These are phyloP conservation scores for Cercospora zeae-maydis DNA, from an alignment of 2,329 filamentous ascomycete genomes.

Conservation along the genomic window DNA sequence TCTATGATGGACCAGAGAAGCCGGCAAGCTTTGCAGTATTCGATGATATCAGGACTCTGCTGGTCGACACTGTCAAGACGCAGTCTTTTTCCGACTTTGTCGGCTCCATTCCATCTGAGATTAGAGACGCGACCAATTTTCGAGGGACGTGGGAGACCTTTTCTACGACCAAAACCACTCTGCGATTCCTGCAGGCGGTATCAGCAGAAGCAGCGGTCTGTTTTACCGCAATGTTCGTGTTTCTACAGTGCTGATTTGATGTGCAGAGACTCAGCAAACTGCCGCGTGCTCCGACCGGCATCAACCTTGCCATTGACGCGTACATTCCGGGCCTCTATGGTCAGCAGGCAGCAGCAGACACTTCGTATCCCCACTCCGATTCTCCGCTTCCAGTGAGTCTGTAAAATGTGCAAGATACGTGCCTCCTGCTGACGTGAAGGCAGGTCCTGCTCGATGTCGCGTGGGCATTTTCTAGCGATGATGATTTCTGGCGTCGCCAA, in stretches of 20 bases:
- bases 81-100: constrained; percentile 7
- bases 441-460: constrained; percentile 8
- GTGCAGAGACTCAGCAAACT: not conserved
- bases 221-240: not conserved
- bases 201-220: not conserved
- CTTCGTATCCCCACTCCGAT: not conserved
- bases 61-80: constrained; percentile 2
- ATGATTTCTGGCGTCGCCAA: constrained; percentile 3
- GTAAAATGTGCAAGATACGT: not conserved
- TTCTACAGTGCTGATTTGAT: not conserved
- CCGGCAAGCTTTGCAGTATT: constrained; percentile 5
- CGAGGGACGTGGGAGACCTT: constrained; percentile 6
- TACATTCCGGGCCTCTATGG: constrained; percentile 6
- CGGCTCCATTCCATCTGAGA: not conserved
- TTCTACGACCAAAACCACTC: not conserved
- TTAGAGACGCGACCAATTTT: not conserved
- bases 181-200: not conserved
- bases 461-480: not conserved
- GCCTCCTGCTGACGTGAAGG: not conserved
- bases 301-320: constrained; percentile 2
- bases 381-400: constrained; percentile 6
- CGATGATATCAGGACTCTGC: not conserved
- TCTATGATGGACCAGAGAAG: constrained; percentile 1
- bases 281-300: not conserved
- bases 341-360: not conserved